These are phyloP conservation scores for Annona cherimola DNA, from an alignment of 164 flowering plant genomes.

Conservation along the genomic window DNA sequence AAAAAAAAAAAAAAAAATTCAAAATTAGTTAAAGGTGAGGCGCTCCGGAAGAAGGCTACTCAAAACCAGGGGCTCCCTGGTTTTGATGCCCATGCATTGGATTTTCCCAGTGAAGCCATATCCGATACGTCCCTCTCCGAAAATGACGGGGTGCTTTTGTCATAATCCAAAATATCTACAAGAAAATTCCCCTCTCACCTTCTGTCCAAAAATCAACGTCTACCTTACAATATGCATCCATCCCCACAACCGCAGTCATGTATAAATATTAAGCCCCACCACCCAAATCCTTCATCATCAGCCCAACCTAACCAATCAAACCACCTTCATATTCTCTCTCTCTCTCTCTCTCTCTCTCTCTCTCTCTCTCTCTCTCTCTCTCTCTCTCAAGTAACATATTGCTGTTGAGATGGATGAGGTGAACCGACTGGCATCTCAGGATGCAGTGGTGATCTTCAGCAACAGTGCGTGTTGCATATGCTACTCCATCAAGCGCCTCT, in stretches of 20 bases:
- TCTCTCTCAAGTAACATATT: not conserved
- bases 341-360: not conserved
- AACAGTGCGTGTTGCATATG: conserved; percentile 67
- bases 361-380: not conserved
- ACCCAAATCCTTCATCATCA: conserved; percentile 1
- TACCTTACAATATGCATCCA: too few relatives aligned
- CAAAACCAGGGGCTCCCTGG: not conserved
- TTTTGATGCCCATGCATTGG: not conserved
- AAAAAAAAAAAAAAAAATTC: too few relatives aligned
- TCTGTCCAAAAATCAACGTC: not conserved
- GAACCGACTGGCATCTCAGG: conserved; percentile 33
- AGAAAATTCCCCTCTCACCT: not conserved
- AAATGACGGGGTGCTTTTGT: not conserved
- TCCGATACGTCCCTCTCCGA: not conserved
- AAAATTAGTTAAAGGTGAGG: not conserved
- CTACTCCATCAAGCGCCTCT: conserved; percentile 46
- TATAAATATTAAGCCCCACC: not conserved
- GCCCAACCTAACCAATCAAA: not conserved
- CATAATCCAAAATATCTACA: conserved; percentile 1
- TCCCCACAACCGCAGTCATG: not conserved
- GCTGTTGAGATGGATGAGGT: conserved; percentile 31
- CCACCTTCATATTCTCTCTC: not conserved
- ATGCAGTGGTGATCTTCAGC: conserved; percentile 70
- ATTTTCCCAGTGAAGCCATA: not conserved
- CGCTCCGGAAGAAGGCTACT: not conserved